A percentile compares a stretch with the other conserved stretches of the same genome.
phyloP scores from a whole-genome alignment of 768 basidiomycete species.

The Boletus patriciae region DNA sequence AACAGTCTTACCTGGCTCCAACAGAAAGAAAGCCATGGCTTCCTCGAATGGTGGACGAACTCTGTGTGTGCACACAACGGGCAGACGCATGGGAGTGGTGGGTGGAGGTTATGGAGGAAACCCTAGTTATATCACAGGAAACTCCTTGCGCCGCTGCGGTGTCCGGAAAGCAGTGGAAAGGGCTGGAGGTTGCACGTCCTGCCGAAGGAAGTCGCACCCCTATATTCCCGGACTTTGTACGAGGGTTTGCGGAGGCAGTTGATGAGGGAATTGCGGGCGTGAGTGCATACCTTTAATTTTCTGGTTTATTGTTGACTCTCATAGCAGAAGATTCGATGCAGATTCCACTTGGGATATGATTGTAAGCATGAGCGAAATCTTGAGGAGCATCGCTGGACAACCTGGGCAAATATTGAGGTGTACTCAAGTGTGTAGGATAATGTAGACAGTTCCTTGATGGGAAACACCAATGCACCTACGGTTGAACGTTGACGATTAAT shows the following conservation, averaged over 20 bases:
- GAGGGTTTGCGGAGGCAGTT: constrained; percentile 24
- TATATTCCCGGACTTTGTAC: constrained; percentile 23
- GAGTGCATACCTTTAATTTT: constrained; percentile 11
- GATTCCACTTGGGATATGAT: constrained; percentile 23
- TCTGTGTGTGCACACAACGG: constrained; percentile 25
- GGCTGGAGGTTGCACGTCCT: constrained; percentile 21
- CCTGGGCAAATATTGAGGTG: neutral
- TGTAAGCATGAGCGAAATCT: constrained; percentile 1
- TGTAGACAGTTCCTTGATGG: neutral
- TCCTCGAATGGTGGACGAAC: constrained; percentile 32
- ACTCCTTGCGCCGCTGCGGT: constrained; percentile 24
- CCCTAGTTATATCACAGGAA: constrained; percentile 17
- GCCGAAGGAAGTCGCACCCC: constrained; percentile 16
- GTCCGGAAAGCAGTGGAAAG: constrained; percentile 18
- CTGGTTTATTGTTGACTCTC: neutral
- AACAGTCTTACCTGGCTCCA: constrained; percentile 25
- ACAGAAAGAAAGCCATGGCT: constrained; percentile 20
- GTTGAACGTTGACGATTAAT: neutral
- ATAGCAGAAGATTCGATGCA: neutral
- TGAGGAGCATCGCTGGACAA: neutral
- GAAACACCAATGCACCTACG: neutral
- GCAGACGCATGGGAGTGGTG: constrained; percentile 27
- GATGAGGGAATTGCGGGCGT: constrained; percentile 21
- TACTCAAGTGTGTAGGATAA: neutral
- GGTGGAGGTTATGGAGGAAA: constrained; percentile 34